Percentiles rank a stretch among this genome's conserved stretches.
Conservation (phyloP, 805 yeast genomes). For the Phaffomyces antillensis region DNA sequence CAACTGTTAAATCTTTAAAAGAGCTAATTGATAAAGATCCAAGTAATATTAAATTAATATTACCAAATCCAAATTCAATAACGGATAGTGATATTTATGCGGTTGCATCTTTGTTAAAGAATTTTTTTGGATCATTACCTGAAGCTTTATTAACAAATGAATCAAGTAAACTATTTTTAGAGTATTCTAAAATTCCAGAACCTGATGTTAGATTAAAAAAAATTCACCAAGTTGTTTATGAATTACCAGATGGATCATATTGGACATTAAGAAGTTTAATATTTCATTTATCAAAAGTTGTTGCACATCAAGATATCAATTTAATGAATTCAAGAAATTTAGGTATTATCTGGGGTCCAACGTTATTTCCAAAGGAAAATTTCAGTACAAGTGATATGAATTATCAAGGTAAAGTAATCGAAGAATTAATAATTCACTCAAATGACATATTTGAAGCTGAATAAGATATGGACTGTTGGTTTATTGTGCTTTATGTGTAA, state of each 20-base stretch:
- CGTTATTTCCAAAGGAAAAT: constrained; percentile 61
- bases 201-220: constrained; percentile 56
- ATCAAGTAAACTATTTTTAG: constrained; percentile 54
- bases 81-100: constrained; percentile 78
- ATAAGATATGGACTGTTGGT: constrained; percentile 6
- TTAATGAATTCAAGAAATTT: constrained; percentile 79
- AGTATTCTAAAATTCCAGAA: constrained; percentile 63
- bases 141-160: constrained; percentile 74
- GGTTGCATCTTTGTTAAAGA: constrained; percentile 82
- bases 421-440: constrained; percentile 77
- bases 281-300: constrained; percentile 77
- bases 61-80: constrained; percentile 47
- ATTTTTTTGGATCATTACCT: constrained; percentile 78
- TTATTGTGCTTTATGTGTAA: no score
- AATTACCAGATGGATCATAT: constrained; percentile 90
- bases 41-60: constrained; percentile 47
- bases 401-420: constrained; percentile 70
- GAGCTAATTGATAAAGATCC: constrained; percentile 73
- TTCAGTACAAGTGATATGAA: constrained; percentile 68
- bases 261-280: constrained; percentile 81
- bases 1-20: constrained; percentile 65
- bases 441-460: constrained; percentile 73
- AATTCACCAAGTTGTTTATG: constrained; percentile 81
- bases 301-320: constrained; percentile 52
- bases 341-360: constrained; percentile 95